These are phyloP conservation scores for Zygosaccharomyces bailii DNA, from an alignment of 805 yeast species.

Conservation along the genomic window DNA sequence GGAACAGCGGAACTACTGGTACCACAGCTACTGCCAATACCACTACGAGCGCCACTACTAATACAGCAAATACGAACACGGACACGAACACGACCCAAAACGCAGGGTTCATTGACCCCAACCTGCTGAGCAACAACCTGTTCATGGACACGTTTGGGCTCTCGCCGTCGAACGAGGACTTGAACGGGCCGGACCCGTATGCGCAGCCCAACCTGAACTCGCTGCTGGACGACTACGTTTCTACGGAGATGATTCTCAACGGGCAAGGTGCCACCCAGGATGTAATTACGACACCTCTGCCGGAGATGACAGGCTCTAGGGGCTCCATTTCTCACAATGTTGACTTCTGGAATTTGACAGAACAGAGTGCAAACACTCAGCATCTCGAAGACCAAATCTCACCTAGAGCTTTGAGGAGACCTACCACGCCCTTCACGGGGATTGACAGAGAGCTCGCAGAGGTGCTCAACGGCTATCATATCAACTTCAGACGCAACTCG, in stretches of 20 bases:
- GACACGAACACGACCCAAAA: background rate
- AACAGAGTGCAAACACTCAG: background rate
- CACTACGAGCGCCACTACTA: background rate
- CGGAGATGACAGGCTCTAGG: constrained; percentile 17
- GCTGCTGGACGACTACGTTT: constrained; percentile 18
- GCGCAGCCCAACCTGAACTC: constrained; percentile 13
- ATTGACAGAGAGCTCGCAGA: constrained; percentile 26
- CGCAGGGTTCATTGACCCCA: constrained; percentile 19
- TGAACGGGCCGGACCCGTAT: constrained; percentile 7
- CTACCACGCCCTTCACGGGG: constrained; percentile 4
- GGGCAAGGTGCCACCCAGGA: constrained; percentile 11
- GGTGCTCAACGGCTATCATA: constrained; percentile 26
- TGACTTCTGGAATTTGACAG: constrained; percentile 30
- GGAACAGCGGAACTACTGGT: background rate
- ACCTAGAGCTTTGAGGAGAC: constrained; percentile 1
- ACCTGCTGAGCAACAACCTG: constrained; percentile 17
- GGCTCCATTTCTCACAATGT: constrained; percentile 32
- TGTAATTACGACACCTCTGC: constrained; percentile 18
- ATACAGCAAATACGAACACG: background rate
- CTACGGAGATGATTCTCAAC: constrained; percentile 12
- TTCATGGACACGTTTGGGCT: constrained; percentile 17
- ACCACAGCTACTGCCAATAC: background rate
- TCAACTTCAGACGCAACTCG: constrained; percentile 18
- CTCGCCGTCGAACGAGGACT: constrained; percentile 9
- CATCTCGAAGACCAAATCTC: background rate